phyloP scores from a whole-genome alignment of 768 basidiomycete genomes.

The Mycena indigotica region DNA sequence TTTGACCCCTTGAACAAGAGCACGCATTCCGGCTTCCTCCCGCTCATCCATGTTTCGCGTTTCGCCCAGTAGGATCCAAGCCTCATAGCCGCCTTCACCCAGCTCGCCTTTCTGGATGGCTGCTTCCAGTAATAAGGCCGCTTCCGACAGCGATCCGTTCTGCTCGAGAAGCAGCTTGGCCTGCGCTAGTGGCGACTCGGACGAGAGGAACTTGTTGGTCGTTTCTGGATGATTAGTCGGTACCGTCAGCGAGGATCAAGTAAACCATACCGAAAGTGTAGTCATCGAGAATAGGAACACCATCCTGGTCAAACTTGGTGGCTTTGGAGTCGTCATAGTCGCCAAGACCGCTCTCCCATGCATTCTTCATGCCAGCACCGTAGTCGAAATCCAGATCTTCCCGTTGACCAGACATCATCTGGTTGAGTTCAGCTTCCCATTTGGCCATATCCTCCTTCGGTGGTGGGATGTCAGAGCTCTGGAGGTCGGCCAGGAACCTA shows the following conservation, averaged over 20 bases:
- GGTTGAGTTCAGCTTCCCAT: conserved; percentile 85
- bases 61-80: conserved; percentile 92
- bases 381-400: conserved; percentile 70
- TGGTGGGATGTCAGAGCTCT: conserved; percentile 58
- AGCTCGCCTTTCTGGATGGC: conserved; percentile 83
- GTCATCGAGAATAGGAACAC: conserved; percentile 69
- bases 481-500: conserved; percentile 67
- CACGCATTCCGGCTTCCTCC: conserved; percentile 80
- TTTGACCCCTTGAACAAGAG: conserved; percentile 71
- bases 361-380: conserved; percentile 59
- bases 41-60: conserved; percentile 88
- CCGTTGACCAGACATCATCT: conserved; percentile 69
- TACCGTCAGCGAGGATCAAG: neutral
- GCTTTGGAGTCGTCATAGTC: conserved; percentile 40
- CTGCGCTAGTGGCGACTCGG: conserved; percentile 58
- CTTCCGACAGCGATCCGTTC: conserved; percentile 88
- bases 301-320: conserved; percentile 66
- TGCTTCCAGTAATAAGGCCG: conserved; percentile 84
- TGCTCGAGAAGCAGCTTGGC: conserved; percentile 77
- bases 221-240: conserved; percentile 52
- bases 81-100: conserved; percentile 81
- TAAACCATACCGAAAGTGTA: conserved; percentile 74
- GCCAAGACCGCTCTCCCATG: conserved; percentile 62
- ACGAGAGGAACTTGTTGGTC: conserved; percentile 69
- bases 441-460: conserved; percentile 66